Percentiles rank a stretch among this genome's conserved stretches.
These are phyloP conservation scores for Sporothrix luriei DNA, from an alignment of 2,329 filamentous ascomycete genomes.

Conservation along the genomic window DNA sequence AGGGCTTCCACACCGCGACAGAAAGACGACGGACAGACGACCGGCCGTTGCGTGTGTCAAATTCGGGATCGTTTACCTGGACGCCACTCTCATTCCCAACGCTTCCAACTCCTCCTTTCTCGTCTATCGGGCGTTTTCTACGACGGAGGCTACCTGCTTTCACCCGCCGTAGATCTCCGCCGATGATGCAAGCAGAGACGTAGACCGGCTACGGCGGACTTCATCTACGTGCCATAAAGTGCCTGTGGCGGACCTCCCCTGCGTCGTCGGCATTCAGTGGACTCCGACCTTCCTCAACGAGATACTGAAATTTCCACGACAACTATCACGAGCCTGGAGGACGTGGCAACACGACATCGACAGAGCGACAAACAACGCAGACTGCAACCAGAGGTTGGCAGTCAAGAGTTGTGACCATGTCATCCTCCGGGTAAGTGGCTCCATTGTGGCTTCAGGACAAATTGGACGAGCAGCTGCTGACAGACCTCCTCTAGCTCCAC, in stretches of 20 bases:
- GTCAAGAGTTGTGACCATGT: neutral
- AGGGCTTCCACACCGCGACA: neutral
- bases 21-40: neutral
- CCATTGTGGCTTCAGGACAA: too few species aligned
- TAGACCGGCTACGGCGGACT: slow-evolving; percentile 15
- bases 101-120: neutral
- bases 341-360: neutral
- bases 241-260: neutral
- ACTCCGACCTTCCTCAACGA: neutral
- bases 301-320: neutral
- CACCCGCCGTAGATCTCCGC: neutral
- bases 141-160: neutral
- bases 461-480: neutral
- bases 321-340: neutral
- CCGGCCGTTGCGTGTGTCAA: neutral
- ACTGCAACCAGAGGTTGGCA: neutral
- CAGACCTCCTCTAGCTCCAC: slow-evolving; percentile 49
- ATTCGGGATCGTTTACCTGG: neutral
- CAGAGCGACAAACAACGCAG: neutral
- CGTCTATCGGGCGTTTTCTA: neutral
- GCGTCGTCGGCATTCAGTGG: neutral
- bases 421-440: neutral
- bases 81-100: neutral
- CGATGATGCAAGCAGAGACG: slow-evolving; percentile 18
- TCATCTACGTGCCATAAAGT: neutral